Evolutionary conservation across 345 rosid species (phyloP), one percentile per base, ranked within the genome.

Genomic region (Citrus australasica): DNA sequence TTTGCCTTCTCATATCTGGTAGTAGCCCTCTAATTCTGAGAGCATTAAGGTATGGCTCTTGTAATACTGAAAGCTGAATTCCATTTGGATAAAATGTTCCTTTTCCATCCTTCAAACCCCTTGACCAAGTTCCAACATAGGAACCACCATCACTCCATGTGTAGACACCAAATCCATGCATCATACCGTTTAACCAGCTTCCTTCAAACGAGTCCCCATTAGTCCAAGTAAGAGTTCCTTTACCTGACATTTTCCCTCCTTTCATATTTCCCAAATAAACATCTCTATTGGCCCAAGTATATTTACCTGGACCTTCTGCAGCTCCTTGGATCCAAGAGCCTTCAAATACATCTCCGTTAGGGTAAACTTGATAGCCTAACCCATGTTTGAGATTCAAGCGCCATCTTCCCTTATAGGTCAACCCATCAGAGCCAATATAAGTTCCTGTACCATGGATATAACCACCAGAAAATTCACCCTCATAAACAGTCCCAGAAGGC

Each of bases 211-310:
- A 92, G 75, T 93, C 93, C 4, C 95, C 94, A 32, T 87, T 91
- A 77, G 60, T 86, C 98, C 98, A 92, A 68, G 97, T 89, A 67
- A 96, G 85, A 63, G 92, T 96, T 75, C 98, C 98, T 80, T 91
- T 96, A 24, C 98, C 98, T 1, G 97, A 91, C 98, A 92, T 96
- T 85, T 92, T 92, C n/a, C 98, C 97, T 69, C 90, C 93, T 84
- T 91, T 94, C 94, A 96, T 96, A 84, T 91, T 87, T 73, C 99
- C 98, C 5, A 86, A 74, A 84, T 92, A 93, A 14, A 88, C 81
- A 77, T 96, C 93, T 53, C 92, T 88, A 69, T 91, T 94, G 76
- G 89, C 95, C 99, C 99, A 96, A 40, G 86, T 88, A 85, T 96
- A 96, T 84, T 89, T 96, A 24, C 98, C 97, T 4, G 91, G 97